Conservation (phyloP, 345 rosid species). For the rapeseed (Brassica napus) region DNA sequence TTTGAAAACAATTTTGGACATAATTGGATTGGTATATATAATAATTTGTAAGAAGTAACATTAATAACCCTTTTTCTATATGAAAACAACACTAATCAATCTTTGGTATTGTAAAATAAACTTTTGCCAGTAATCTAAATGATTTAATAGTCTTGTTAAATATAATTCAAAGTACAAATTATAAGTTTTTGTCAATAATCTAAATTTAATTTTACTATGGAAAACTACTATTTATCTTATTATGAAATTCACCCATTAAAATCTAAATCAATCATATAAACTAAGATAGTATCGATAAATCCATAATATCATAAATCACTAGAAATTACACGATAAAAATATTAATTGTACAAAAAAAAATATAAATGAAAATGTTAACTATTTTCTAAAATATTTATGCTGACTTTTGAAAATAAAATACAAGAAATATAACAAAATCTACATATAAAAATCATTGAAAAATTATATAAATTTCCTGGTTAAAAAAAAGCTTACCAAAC, state of each 20-base stretch:
- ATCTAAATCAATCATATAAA: background rate
- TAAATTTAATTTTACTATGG: background rate
- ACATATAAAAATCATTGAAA: background rate
- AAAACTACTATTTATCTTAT: background rate
- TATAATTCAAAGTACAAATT: background rate
- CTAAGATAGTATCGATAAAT: background rate
- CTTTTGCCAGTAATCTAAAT: background rate
- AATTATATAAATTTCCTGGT: background rate
- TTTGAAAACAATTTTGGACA: background rate
- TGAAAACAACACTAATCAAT: slow-evolving; percentile 47
- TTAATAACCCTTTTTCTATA: background rate
- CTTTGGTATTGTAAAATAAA: background rate
- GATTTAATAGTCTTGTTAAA: background rate
- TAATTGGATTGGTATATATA: background rate
- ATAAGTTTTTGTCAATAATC: background rate
- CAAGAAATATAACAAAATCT: background rate
- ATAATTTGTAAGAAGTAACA: background rate
- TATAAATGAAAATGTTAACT: background rate
- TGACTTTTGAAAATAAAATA: background rate
- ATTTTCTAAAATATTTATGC: background rate
- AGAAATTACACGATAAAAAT: background rate
- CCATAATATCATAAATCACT: background rate
- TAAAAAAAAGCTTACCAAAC: background rate
- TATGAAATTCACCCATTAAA: background rate
- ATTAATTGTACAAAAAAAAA: background rate